phyloP scores from a whole-genome alignment of 176 grass and related monocot genomes.

The Aegilops bicornis region DNA sequence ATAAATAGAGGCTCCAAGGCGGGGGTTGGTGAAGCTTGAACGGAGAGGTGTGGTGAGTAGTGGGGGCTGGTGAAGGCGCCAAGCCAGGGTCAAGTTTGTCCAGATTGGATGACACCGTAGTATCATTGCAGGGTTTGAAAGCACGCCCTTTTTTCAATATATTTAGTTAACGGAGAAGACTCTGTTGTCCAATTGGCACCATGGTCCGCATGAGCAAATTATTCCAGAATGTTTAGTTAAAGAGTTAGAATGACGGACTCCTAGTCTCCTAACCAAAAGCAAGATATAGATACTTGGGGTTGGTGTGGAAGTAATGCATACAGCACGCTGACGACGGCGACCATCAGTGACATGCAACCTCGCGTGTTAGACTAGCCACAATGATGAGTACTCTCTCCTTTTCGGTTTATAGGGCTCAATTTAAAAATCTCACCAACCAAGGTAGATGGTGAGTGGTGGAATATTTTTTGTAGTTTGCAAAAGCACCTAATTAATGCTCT shows the following conservation, averaged over 20 bases:
- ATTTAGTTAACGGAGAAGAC: neutral
- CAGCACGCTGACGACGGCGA: too few relatives aligned
- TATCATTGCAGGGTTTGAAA: neutral
- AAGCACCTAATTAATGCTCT: too few relatives aligned
- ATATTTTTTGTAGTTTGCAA: too few relatives aligned
- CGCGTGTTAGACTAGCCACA: too few relatives aligned
- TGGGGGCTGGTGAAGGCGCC: neutral
- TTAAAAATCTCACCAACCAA: too few relatives aligned
- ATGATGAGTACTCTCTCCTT: too few relatives aligned
- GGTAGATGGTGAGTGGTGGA: too few relatives aligned
- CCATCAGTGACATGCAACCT: too few relatives aligned
- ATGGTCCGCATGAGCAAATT: neutral
- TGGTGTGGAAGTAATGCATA: neutral
- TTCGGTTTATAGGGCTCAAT: too few relatives aligned
- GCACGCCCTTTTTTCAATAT: neutral
- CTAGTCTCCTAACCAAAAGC: neutral
- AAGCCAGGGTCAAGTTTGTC: neutral
- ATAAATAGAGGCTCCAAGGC: conserved; percentile 35
- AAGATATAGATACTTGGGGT: neutral
- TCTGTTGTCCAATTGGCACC: neutral
- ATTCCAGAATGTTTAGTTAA: neutral
- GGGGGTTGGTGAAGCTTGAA: conserved; percentile 11
- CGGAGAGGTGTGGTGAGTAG: neutral
- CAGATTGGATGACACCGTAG: neutral
- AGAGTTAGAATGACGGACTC: neutral